Base-by-base conservation (phyloP, 345 rosid species). In the Dipteronia sinensis region DNA sequence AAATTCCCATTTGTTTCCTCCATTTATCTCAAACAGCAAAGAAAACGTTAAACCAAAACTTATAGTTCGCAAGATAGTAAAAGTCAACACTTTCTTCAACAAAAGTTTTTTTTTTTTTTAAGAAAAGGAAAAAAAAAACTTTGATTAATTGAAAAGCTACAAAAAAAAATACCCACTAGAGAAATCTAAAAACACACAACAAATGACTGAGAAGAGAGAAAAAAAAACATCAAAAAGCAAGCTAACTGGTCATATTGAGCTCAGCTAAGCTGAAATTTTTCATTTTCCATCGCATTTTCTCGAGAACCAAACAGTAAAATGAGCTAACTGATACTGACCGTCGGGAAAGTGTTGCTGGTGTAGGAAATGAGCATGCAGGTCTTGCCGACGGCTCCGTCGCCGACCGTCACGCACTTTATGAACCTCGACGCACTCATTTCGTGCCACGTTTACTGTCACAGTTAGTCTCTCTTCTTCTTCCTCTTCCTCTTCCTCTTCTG, bases 301-400 rank as follows among this genome's bases (percentile, higher is more conserved):
- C 12, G 10, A 64, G 22, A 38, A 70, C 42, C 70, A 56, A 69
- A 74, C 78, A 68, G 34, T 40, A 19, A 31, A 71, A 69, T 16
- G 64, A 27, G 70, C 15, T 8, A 7, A 42, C 51, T 20, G n/a
- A 53, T n/a, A 80, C 88, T 79, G 25, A 92, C 94, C 38, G 93
- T 88, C 6, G 95, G 93, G 75, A 89, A 91, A 85, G 88, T 89
- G 83, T 91, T 91, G 85, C 93, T 89, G 77, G 94, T 90, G 82
- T 90, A 90, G 76, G 92, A 91, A 71, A 91, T 91, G 74, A 91
- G 95, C 85, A 91, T 87, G 84, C 96, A 91, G 63, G 95, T 91
- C 86, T 91, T 91, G 72, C 95, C 95, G 10, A 91, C 95, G 56
- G 93, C 95, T 15, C 95, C 95, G 63, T 91, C 95, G 23, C 95